phyloP scores from a whole-genome alignment of 1,284 basidiomycete species.

The Wallemia mellicola region DNA sequence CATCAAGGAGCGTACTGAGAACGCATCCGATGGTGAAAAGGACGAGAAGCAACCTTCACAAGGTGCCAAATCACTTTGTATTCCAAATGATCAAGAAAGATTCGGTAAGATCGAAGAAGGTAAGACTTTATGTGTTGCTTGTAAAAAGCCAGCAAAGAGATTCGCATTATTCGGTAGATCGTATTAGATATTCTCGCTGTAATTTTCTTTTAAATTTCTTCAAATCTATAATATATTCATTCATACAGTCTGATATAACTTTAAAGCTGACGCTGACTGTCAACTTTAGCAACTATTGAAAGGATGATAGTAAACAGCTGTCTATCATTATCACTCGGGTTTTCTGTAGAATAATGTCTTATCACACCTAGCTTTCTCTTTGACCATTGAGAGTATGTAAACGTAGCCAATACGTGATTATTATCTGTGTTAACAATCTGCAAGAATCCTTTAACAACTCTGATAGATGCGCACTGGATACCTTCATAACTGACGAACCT shows the following conservation, averaged over 20 bases:
- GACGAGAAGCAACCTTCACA: slow-evolving; percentile 91
- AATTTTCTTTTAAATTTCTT: too few species aligned
- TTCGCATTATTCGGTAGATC: slow-evolving; percentile 13
- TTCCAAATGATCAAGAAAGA: slow-evolving; percentile 72
- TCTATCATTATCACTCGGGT: not conserved
- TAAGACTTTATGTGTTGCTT: slow-evolving; percentile 57
- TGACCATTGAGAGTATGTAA: not conserved
- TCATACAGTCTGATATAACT: too few species aligned
- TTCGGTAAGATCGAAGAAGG: slow-evolving; percentile 46
- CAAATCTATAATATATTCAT: too few species aligned
- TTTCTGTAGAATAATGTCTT: not conserved
- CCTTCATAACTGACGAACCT: not conserved
- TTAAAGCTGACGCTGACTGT: not conserved
- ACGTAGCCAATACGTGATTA: not conserved
- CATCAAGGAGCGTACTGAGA: slow-evolving; percentile 64
- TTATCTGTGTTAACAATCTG: not conserved
- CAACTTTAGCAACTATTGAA: not conserved
- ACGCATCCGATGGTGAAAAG: slow-evolving; percentile 29
- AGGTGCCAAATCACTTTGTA: slow-evolving; percentile 86
- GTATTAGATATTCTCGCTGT: too few species aligned
- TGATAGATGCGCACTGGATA: not conserved
- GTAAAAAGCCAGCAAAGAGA: slow-evolving; percentile 53
- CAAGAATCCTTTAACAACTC: not conserved
- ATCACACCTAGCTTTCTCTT: not conserved
- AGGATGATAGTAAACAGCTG: not conserved